A percentile compares a stretch with the other conserved stretches of the same genome.
phyloP scores from a whole-genome alignment of 768 basidiomycete species.

The Crassisporium funariophilum region DNA sequence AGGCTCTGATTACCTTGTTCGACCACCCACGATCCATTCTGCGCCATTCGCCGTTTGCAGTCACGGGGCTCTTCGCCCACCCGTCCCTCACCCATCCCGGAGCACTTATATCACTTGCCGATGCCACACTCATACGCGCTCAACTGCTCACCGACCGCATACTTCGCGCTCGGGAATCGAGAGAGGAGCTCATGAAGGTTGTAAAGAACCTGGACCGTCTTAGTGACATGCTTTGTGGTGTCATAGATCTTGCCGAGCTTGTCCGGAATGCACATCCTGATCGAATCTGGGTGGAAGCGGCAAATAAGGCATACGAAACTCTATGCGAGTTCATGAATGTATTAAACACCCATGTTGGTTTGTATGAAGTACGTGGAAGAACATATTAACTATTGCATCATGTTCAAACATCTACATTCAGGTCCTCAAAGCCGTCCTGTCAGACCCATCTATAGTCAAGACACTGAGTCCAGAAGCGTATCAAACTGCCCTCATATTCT shows the following conservation, averaged over 20 bases:
- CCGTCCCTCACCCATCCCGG: slow-evolving; percentile 67
- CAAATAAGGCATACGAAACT: slow-evolving; percentile 86
- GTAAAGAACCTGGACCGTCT: slow-evolving; percentile 97
- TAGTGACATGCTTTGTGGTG: slow-evolving; percentile 93
- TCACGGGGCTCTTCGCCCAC: slow-evolving; percentile 87
- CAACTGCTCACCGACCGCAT: slow-evolving; percentile 85
- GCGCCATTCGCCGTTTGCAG: slow-evolving; percentile 43
- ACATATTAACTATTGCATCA: neutral
- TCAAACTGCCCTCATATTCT: slow-evolving; percentile 90
- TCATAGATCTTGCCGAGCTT: slow-evolving; percentile 95
- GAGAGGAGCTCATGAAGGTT: slow-evolving; percentile 76
- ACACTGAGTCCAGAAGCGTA: slow-evolving; percentile 75
- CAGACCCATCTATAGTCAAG: slow-evolving; percentile 64
- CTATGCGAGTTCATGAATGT: slow-evolving; percentile 98
- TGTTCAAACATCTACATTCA: slow-evolving; percentile 26
- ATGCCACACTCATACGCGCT: slow-evolving; percentile 80
- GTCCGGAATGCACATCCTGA: slow-evolving; percentile 94
- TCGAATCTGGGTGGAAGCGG: slow-evolving; percentile 75
- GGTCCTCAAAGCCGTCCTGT: slow-evolving; percentile 73
- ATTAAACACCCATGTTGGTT: slow-evolving; percentile 88
- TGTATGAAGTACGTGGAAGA: slow-evolving; percentile 76
- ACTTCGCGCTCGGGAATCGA: slow-evolving; percentile 67
- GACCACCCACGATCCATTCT: slow-evolving; percentile 56
- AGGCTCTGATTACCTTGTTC: slow-evolving; percentile 67
- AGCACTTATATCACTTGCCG: slow-evolving; percentile 70